Evolutionary conservation across 164 flowering plant species (phyloP).

Genomic region (Buxus sempervirens): DNA sequence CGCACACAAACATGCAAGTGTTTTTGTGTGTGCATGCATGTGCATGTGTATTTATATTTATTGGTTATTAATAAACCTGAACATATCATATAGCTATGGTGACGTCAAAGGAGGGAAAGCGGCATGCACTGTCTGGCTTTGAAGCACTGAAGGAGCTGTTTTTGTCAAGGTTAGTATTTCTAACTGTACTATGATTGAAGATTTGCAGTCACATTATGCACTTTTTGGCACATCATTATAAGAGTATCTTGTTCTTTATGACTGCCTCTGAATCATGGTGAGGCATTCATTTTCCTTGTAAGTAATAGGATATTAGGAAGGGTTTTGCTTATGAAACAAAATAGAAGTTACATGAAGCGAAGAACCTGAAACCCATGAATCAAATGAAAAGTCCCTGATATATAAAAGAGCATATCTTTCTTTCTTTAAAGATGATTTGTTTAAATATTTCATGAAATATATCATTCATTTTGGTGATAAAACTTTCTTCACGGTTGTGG

Average conservation of each 20-base stretch:
- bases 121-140: conserved; percentile 86
- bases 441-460: no score
- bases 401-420: no score
- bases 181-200: neutral
- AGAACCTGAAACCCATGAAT: no score
- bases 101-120: conserved; percentile 93
- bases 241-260: neutral
- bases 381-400: no score
- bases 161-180: conserved; percentile 47
- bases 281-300: neutral
- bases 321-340: no score
- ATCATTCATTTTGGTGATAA: no score
- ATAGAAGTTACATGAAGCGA: no score
- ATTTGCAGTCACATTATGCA: neutral
- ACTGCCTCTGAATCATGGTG: neutral
- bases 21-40: no score
- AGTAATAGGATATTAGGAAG: no score
- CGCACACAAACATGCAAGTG: no score
- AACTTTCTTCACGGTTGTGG: no score
- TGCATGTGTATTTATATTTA: neutral
- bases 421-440: no score
- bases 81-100: conserved; percentile 60
- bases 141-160: conserved; percentile 86
- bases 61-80: neutral
- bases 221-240: neutral